Conservation (phyloP, 192 early-diverging fungal species). For the Thamnidium elegans region DNA sequence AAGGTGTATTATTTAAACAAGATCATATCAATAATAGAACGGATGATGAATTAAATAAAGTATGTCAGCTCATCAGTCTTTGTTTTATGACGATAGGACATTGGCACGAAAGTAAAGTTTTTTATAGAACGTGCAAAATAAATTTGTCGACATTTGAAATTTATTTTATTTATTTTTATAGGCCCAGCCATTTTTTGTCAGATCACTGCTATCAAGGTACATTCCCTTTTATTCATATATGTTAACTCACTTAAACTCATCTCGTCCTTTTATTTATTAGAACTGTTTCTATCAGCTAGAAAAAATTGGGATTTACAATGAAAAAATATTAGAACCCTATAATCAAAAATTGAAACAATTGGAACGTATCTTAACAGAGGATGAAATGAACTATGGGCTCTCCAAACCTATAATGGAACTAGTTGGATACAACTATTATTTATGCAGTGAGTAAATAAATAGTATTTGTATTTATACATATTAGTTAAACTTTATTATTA, state of each 20-base stretch:
- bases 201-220: neutral
- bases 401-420: neutral
- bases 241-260: neutral
- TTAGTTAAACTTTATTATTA: neutral
- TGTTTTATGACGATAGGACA: neutral
- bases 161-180: neutral
- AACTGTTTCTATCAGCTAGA: neutral
- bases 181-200: neutral
- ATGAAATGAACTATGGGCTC: neutral
- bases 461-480: neutral
- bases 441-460: neutral
- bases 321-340: neutral
- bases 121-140: too few species aligned
- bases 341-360: neutral
- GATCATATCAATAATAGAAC: neutral
- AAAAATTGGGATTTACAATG: neutral
- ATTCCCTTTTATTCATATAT: neutral
- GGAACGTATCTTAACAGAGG: neutral
- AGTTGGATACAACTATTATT: neutral
- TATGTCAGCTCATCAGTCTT: neutral
- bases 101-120: neutral
- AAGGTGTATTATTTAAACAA: neutral
- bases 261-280: neutral
- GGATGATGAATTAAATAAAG: neutral
- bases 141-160: neutral